Evolutionary conservation across 2,329 filamentous ascomycete genomes (phyloP).

Genomic region (Neopestalotiopsis clavispora): DNA sequence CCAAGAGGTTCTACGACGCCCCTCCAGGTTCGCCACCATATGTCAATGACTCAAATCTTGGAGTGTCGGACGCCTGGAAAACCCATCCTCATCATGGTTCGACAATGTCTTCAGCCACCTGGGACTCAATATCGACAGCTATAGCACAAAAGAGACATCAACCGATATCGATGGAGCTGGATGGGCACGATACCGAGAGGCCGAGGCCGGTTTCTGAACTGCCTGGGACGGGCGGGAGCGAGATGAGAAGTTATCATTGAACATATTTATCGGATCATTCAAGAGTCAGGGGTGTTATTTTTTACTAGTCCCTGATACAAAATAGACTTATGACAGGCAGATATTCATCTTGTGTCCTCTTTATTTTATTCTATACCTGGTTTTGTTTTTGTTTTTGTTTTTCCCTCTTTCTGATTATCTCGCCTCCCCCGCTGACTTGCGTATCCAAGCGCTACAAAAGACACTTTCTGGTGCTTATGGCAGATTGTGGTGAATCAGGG

Average conservation of each 20-base stretch:
- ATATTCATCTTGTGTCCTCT: no score
- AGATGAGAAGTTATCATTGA: neutral
- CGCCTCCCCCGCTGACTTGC: no score
- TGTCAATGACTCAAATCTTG: neutral
- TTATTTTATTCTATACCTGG: no score
- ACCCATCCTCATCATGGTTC: neutral
- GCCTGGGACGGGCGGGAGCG: neutral
- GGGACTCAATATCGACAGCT: neutral
- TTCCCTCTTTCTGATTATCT: no score
- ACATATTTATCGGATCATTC: no score
- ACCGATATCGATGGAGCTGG: slow-evolving; percentile 4
- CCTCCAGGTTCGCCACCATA: neutral
- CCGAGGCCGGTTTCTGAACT: neutral
- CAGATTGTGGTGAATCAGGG: no score
- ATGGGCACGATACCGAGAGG: neutral
- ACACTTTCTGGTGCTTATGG: no score
- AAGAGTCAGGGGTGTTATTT: no score
- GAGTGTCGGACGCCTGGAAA: neutral
- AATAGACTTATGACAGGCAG: no score
- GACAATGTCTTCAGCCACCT: neutral
- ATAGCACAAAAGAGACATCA: neutral
- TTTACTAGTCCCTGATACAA: no score
- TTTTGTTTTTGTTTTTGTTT: no score
- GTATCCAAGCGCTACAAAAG: no score
- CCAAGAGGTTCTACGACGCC: neutral